A percentile compares a stretch with the other conserved stretches of the same genome.
Conservation (phyloP, 1,284 basidiomycete species). For the Tilletia walkeri region DNA sequence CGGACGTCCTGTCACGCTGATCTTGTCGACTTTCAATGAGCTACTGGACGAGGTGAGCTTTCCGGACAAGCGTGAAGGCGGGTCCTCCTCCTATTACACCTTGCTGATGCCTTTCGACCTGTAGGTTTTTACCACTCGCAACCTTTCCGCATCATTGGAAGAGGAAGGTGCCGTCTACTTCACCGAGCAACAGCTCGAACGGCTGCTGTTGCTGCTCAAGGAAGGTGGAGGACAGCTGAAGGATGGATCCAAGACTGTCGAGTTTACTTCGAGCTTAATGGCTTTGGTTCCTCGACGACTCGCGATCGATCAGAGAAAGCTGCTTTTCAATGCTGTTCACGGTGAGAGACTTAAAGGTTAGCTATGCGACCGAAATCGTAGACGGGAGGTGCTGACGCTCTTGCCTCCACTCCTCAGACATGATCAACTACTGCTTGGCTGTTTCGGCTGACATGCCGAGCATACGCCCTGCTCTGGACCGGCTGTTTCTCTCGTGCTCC, state of each 20-base stretch:
- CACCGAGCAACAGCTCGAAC: conserved; percentile 18
- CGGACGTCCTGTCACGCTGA: conserved; percentile 21
- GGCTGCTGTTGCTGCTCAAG: conserved; percentile 12
- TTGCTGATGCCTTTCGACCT: not conserved
- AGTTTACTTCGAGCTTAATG: conserved; percentile 20
- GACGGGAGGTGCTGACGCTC: not conserved
- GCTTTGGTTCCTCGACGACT: conserved; percentile 2
- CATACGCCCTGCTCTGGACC: conserved; percentile 2
- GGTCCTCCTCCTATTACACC: not conserved
- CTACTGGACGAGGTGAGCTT: conserved; percentile 18
- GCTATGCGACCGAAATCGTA: not conserved
- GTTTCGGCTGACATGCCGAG: not conserved
- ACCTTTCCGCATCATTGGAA: not conserved
- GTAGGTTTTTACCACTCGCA: conserved; percentile 16
- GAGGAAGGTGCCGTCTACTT: conserved; percentile 8
- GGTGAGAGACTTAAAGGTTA: not conserved
- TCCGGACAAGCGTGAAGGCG: not conserved
- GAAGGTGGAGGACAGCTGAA: conserved; percentile 19
- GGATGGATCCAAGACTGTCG: conserved; percentile 18
- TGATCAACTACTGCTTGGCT: conserved; percentile 5
- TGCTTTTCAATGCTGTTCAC: not conserved
- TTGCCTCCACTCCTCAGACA: not conserved
- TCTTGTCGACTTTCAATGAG: conserved; percentile 16
- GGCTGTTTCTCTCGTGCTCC: not conserved
- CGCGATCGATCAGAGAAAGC: not conserved